phyloP scores from a whole-genome alignment of 345 rosid genomes.

The Excoecaria agallocha region DNA sequence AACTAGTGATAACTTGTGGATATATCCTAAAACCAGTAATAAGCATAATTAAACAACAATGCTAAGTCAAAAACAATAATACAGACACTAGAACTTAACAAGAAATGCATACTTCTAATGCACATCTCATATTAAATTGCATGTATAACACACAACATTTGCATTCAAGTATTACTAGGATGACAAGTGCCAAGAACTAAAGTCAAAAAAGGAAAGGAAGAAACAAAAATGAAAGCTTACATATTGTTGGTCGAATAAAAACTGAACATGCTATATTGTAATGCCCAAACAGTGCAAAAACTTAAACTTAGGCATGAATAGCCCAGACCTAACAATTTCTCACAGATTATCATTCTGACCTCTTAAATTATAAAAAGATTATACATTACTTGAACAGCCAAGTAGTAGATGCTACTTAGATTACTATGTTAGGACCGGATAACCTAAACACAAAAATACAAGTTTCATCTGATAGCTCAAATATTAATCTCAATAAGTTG shows the following conservation, averaged over 20 bases:
- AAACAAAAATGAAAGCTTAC: conserved; percentile 7
- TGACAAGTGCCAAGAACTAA: not conserved
- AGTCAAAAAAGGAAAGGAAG: not conserved
- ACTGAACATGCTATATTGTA: conserved; percentile 96
- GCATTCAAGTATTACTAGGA: not conserved
- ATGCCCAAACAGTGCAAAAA: conserved; percentile 90
- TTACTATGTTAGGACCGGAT: conserved; percentile 97
- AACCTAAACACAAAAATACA: conserved; percentile 45
- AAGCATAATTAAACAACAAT: conserved; percentile 14
- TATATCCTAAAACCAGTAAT: conserved; percentile 76
- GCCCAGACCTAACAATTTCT: conserved; percentile 83
- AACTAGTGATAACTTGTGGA: conserved; percentile 99
- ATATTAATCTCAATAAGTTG: no score
- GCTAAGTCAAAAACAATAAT: not conserved
- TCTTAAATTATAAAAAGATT: conserved; percentile 11
- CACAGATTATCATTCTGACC: conserved; percentile 13
- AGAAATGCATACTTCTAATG: not conserved
- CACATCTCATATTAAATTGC: no score
- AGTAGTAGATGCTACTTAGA: conserved; percentile 95
- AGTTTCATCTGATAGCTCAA: conserved; percentile 12
- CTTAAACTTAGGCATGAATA: conserved; percentile 91
- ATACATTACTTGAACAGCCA: conserved; percentile 59
- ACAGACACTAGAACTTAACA: not conserved
- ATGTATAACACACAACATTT: not conserved
- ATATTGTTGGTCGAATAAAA: conserved; percentile 82